Conservation (phyloP, 2,329 filamentous ascomycete genomes). For the Ceratocystis huliohia region DNA sequence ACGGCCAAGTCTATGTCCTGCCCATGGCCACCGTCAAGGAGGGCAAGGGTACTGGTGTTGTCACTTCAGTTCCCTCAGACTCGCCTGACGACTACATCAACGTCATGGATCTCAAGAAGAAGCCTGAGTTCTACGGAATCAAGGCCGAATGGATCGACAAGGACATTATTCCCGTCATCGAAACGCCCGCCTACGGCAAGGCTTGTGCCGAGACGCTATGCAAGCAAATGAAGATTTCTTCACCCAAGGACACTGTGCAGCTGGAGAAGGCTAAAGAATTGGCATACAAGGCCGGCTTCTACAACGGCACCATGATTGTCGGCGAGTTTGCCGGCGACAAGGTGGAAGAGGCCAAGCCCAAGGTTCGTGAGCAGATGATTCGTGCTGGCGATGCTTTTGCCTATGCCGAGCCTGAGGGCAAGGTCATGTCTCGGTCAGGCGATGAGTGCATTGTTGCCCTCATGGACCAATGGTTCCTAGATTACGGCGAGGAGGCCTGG, state of each 20-base stretch:
- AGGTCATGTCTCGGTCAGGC: constrained; percentile 76
- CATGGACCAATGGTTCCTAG: constrained; percentile 95
- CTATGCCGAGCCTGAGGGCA: constrained; percentile 85
- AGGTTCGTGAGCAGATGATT: constrained; percentile 67
- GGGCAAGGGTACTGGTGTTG: constrained; percentile 90
- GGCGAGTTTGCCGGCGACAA: constrained; percentile 80
- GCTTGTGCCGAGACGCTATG: constrained; percentile 72
- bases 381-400: constrained; percentile 69
- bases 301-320: constrained; percentile 79
- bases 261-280: constrained; percentile 89
- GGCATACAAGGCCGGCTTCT: constrained; percentile 95
- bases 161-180: constrained; percentile 78
- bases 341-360: constrained; percentile 75
- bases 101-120: constrained; percentile 76
- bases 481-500: constrained; percentile 89
- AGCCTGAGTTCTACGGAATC: constrained; percentile 91
- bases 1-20: constrained; percentile 73
- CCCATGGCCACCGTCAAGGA: constrained; percentile 92
- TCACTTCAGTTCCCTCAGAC: constrained; percentile 90
- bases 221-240: constrained; percentile 90
- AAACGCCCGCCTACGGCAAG: constrained; percentile 78
- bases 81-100: constrained; percentile 90
- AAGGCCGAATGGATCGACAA: constrained; percentile 92
- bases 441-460: constrained; percentile 89
- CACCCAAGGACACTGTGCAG: constrained; percentile 81